Base-by-base conservation (phyloP, 345 rosid genomes). In the Eutrema yunnanense region DNA sequence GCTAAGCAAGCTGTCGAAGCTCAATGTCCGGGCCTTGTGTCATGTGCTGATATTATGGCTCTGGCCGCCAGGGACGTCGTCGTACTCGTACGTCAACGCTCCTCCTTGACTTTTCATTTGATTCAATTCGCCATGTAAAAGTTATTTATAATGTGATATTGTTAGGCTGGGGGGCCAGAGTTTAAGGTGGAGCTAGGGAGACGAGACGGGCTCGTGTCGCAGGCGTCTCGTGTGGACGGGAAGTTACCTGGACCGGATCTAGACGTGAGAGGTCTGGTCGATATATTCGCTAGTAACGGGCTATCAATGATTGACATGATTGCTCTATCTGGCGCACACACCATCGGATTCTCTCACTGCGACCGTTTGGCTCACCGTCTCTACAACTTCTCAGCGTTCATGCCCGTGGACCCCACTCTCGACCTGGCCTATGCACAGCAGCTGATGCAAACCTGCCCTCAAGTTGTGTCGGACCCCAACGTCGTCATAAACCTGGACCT, bases 271-370 rank as follows among this genome's bases (percentile, higher is more conserved):
- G 82, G 84, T 53, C 86, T 92, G 4, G 81, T 65, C 13, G 1
- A 84, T 2, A 70, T 86, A 2, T 95, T 95, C 46, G 86, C 83
- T 48, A 78, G 62, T 6, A 61, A 90, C 80, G 72, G 63, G 65
- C 92, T 95, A 2, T 84, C 65, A 14, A 83, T 86, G 51, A 33
- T 73, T 12, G 97, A 95, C 62, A 86, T 89, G 99, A 81, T 95
- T 54, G 96, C 97, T 9, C 90, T 95, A 32, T 95, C 81, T 5
- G 99, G 96, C n/a, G 93, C 89, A 8, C 99, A 95, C 64, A 92
- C 97, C 0, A 5, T 95, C 4, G 97, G 97, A 47, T 92, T 90
- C 82, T 90, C 97, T 48, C 96, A 92, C 62, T 95, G 96, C 79
- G 8, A 48, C 62, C 88, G 90, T 52, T 87, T 95, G 3, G 78